A percentile compares a stretch with the other conserved stretches of the same genome.
These are phyloP conservation scores for Phytophthora sp. DNA, from an alignment of 352 stramenopile genomes.

Conservation along the genomic window DNA sequence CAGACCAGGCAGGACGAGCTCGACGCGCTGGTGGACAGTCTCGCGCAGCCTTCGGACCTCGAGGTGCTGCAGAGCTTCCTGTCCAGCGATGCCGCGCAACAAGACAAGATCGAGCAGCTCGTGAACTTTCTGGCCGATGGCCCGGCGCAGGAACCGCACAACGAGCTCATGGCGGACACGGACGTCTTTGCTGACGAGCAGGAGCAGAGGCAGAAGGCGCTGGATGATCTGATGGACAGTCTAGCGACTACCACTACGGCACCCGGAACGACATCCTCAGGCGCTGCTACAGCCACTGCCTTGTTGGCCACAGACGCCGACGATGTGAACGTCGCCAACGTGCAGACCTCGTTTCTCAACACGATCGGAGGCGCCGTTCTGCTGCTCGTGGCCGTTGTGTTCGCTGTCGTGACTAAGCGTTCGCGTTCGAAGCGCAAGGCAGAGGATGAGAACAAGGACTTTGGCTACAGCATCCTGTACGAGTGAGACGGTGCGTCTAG, in stretches of 20 bases:
- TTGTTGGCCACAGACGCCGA: slow-evolving; percentile 27
- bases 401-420: slow-evolving; percentile 35
- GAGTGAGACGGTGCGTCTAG: slow-evolving; percentile 13
- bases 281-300: neutral
- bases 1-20: slow-evolving; percentile 30
- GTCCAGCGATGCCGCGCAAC: slow-evolving; percentile 19
- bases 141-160: neutral
- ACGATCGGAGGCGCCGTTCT: slow-evolving; percentile 33
- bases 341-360: slow-evolving; percentile 24
- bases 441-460: slow-evolving; percentile 29
- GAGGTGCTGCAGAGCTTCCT: slow-evolving; percentile 22
- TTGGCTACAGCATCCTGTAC: slow-evolving; percentile 40
- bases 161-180: slow-evolving; percentile 5
- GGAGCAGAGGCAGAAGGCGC: slow-evolving; percentile 19
- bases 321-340: slow-evolving; percentile 15
- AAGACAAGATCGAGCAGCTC: slow-evolving; percentile 35
- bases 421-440: slow-evolving; percentile 15
- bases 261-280: neutral
- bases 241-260: slow-evolving; percentile 9
- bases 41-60: slow-evolving; percentile 12
- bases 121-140: slow-evolving; percentile 34
- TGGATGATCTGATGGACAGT: slow-evolving; percentile 28
- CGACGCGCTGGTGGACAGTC: slow-evolving; percentile 24
- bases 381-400: slow-evolving; percentile 35
- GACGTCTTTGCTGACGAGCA: slow-evolving; percentile 37